phyloP scores from a whole-genome alignment of 106 monocot genomes.

The Platanthera zijinensis region DNA sequence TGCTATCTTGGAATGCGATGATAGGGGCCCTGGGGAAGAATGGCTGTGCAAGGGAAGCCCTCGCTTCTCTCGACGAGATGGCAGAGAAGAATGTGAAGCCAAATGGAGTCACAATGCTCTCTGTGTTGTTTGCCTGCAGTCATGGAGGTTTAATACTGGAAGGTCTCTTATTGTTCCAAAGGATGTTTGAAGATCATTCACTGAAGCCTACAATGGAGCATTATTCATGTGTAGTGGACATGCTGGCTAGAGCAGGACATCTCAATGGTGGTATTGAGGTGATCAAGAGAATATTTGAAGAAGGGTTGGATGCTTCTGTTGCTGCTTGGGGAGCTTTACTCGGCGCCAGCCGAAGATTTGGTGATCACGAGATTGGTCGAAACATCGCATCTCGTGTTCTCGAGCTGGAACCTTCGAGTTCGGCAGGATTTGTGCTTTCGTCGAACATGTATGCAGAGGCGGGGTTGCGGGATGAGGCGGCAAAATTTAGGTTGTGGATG shows the following conservation, averaged over 20 bases:
- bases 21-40: constrained; percentile 74
- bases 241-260: constrained; percentile 74
- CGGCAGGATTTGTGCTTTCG: constrained; percentile 47
- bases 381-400: constrained; percentile 33
- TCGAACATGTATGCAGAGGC: constrained; percentile 26
- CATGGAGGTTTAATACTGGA: constrained; percentile 75
- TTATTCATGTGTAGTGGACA: constrained; percentile 74
- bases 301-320: constrained; percentile 19
- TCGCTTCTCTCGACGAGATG: constrained; percentile 51
- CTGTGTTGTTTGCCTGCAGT: constrained; percentile 53
- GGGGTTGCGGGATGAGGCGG: constrained; percentile 14
- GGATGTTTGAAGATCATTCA: constrained; percentile 20
- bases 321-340: constrained; percentile 76
- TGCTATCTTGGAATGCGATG: constrained; percentile 71
- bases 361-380: constrained; percentile 28
- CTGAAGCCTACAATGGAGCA: constrained; percentile 43
- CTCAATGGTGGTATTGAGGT: constrained; percentile 32
- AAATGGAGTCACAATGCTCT: constrained; percentile 60
- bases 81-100: constrained; percentile 31
- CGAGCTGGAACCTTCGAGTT: constrained; percentile 55
- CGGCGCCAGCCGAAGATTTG: constrained; percentile 58
- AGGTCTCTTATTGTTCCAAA: constrained; percentile 43
- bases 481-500: constrained; percentile 45
- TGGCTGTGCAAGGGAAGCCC: constrained; percentile 48
- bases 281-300: constrained; percentile 29